Evolutionary conservation across 2,329 filamentous ascomycete genomes (phyloP).

Genomic region (Cephalotrichum gorgonifer): DNA sequence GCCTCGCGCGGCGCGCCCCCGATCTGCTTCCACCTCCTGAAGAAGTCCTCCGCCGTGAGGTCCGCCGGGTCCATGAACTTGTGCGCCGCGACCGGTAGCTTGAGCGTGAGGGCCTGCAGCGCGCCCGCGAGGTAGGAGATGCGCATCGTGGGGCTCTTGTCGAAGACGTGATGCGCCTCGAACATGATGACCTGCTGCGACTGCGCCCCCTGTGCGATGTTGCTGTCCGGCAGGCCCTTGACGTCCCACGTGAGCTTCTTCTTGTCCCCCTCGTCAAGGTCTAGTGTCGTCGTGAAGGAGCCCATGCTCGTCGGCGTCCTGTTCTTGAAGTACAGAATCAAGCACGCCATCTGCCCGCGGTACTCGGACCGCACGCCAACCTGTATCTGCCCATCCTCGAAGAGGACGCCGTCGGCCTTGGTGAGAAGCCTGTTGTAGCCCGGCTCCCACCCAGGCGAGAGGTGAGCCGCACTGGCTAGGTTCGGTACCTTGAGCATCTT

Average conservation of each 20-base stretch:
- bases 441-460: constrained; percentile 89
- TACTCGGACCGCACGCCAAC: constrained; percentile 90
- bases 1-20: constrained; percentile 79
- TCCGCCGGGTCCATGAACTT: constrained; percentile 96
- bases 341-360: constrained; percentile 84
- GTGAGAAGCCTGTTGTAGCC: constrained; percentile 80
- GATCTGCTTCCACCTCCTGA: constrained; percentile 99
- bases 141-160: constrained; percentile 78
- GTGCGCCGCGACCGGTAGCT: constrained; percentile 78
- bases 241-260: constrained; percentile 69
- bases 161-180: constrained; percentile 72
- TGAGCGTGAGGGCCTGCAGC: constrained; percentile 82
- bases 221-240: constrained; percentile 79
- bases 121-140: constrained; percentile 92
- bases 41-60: constrained; percentile 84
- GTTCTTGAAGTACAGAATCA: constrained; percentile 95
- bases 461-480: constrained; percentile 79
- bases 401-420: constrained; percentile 74
- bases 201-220: constrained; percentile 63
- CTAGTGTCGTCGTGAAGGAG: constrained; percentile 89
- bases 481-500: constrained; percentile 63
- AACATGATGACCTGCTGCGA: constrained; percentile 94
- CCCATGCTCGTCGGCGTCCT: constrained; percentile 77
- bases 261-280: constrained; percentile 61
- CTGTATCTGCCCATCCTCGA: constrained; percentile 91